These are phyloP conservation scores for Danielozyma ontarioensis DNA, from an alignment of 805 yeast species.

Conservation along the genomic window DNA sequence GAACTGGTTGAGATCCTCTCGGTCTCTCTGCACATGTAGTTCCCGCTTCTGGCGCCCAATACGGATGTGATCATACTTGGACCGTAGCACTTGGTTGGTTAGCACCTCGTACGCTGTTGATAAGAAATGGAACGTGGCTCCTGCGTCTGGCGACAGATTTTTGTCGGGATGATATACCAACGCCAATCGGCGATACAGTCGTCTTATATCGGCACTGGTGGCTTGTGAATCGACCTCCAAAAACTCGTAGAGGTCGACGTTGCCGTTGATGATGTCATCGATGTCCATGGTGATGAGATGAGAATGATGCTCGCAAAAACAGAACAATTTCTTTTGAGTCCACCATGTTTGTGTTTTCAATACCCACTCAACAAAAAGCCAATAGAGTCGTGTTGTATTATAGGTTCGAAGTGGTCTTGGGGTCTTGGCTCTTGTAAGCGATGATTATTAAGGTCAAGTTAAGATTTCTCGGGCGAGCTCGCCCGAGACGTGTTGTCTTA, in stretches of 20 bases:
- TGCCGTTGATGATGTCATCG: conserved; percentile 15
- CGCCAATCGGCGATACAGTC: conserved; percentile 30
- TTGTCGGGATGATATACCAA: conserved; percentile 39
- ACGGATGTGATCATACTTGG: conserved; percentile 27
- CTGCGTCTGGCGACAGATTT: conserved; percentile 21
- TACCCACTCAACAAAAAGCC: too few species aligned
- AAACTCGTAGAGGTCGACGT: conserved; percentile 23
- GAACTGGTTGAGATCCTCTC: conserved; percentile 21
- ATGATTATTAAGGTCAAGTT: too few species aligned
- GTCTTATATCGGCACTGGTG: conserved; percentile 16
- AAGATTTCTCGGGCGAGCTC: too few species aligned
- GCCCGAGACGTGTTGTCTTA: too few species aligned
- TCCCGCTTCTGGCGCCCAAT: conserved; percentile 6
- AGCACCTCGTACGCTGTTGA: conserved; percentile 28
- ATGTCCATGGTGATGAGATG: too few species aligned
- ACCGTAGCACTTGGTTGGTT: conserved; percentile 16
- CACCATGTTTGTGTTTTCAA: too few species aligned
- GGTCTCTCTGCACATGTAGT: conserved; percentile 8
- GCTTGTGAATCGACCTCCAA: conserved; percentile 20
- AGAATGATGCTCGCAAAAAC: too few species aligned
- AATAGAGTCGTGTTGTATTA: too few species aligned
- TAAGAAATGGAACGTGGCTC: conserved; percentile 21
- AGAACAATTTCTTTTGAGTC: too few species aligned
- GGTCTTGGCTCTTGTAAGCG: too few species aligned
- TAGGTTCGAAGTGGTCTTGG: too few species aligned